phyloP scores from a whole-genome alignment of 2,329 filamentous ascomycete genomes.

The Immersiporthe knoxdaviesiana region DNA sequence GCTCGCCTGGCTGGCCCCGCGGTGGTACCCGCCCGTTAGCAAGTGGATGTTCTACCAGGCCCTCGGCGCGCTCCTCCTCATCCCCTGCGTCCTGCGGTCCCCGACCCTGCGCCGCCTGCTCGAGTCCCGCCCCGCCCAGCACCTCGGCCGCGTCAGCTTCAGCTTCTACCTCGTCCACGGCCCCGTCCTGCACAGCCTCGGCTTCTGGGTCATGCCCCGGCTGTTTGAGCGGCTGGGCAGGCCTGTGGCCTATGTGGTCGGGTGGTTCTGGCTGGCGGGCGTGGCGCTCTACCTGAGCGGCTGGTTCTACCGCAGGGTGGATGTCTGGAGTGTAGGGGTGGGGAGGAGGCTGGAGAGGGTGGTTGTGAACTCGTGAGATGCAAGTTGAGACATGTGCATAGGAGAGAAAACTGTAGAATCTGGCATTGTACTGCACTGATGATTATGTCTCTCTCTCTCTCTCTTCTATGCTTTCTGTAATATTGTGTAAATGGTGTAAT shows the following conservation, averaged over 20 bases:
- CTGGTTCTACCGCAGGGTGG: conserved; percentile 42
- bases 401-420: not conserved
- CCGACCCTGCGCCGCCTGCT: conserved; percentile 36
- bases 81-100: conserved; percentile 42
- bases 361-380: conserved; percentile 34
- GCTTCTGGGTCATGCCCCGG: conserved; percentile 43
- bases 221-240: conserved; percentile 43
- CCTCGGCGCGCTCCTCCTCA: conserved; percentile 42
- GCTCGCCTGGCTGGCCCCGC: conserved; percentile 40
- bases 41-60: conserved; percentile 47
- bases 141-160: conserved; percentile 46
- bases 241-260: conserved; percentile 37
- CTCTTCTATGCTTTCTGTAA: too few relatives aligned
- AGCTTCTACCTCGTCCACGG: conserved; percentile 47
- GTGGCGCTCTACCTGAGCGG: conserved; percentile 42
- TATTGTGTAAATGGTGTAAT: not conserved
- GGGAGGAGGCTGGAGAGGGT: conserved; percentile 41
- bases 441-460: not conserved
- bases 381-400: not conserved
- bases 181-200: conserved; percentile 36
- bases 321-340: conserved; percentile 43
- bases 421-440: not conserved
- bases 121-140: conserved; percentile 40
- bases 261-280: conserved; percentile 38
- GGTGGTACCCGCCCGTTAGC: conserved; percentile 42